Evolutionary conservation across 345 rosid genomes (phyloP), one percentile per base, ranked within the genome.

Genomic region (Syzygium grande): DNA sequence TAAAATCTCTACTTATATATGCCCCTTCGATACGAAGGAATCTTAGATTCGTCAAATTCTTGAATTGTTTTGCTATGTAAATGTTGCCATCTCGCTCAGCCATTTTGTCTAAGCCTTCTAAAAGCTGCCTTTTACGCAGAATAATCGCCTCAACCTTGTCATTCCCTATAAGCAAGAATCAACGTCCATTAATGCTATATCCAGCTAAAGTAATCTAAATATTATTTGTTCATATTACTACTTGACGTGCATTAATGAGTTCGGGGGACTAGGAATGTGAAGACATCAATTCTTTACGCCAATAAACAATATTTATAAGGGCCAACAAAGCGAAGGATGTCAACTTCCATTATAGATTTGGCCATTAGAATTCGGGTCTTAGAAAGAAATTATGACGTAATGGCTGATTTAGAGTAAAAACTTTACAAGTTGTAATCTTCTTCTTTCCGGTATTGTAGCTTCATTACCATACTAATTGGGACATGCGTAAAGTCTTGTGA

Each of bases 1-100:
- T 19, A 54, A 54, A 54, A 54, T 54, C 56, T 54, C 56, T 23
- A 17, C 23, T 54, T 2, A 54, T 7, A 17, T 54, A n/a, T 5
- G 68, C 30, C 3, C n/a, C 6, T 2, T 2, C 0, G 7, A 58
- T 2, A 16, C 0, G 4, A 59, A 59, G 68, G 2, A 1, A 59
- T 59, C 68, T 58, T 58, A 58, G n/a, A 9, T 1, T 58, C 1
- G 6, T 23, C 63, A 58, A 58, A 3, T 58, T 58, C 6, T 23
- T 11, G 3, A 58, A 23, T 23, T 58, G 63, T 58, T 23, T 23
- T 23, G 1, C n/a, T 23, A 29, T 4, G n/a, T 23, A 58, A 56
- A 23, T 55, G 27, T 8, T 5, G 25, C 5, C 59, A 55, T 4
- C 19, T 16, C 5, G 2, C 21, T 15, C 17, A 15, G 52, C 12